Evolutionary conservation across 768 basidiomycete genomes (phyloP).

Genomic region (Xerocomellus intermedius): DNA sequence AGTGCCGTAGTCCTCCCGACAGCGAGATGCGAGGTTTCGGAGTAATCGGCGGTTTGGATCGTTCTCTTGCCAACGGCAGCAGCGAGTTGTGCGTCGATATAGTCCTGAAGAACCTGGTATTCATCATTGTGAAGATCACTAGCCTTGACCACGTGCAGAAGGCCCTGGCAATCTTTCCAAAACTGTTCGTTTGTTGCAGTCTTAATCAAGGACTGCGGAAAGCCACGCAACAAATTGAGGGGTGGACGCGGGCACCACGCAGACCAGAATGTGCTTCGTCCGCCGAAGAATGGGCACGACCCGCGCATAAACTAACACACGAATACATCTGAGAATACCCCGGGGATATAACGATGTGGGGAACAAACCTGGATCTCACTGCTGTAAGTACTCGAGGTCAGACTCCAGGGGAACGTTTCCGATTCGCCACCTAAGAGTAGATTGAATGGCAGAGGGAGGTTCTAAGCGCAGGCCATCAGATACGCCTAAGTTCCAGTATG

Average conservation of each 20-base stretch:
- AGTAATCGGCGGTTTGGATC: not conserved
- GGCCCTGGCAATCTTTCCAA: not conserved
- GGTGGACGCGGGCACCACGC: constrained; percentile 18
- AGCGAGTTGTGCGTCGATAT: not conserved
- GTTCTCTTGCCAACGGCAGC: no score
- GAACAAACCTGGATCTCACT: constrained; percentile 4
- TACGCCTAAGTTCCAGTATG: no score
- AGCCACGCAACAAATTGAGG: constrained; percentile 9
- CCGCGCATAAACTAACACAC: constrained; percentile 10
- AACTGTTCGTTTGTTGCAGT: not conserved
- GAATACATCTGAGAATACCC: not conserved
- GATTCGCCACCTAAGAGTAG: not conserved
- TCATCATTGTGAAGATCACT: constrained; percentile 1
- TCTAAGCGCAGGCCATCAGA: not conserved
- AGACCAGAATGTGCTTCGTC: constrained; percentile 16
- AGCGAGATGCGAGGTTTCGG: constrained; percentile 6
- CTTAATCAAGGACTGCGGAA: constrained; percentile 8
- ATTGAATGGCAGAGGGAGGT: constrained; percentile 8
- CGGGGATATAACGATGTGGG: no score
- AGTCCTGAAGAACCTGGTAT: constrained; percentile 2
- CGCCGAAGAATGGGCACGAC: constrained; percentile 18
- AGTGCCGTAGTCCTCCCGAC: constrained; percentile 12
- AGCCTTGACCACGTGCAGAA: constrained; percentile 2
- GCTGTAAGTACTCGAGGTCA: constrained; percentile 1
- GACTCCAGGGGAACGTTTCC: constrained; percentile 6